Evolutionary conservation across 1,284 basidiomycete genomes (phyloP).

Genomic region (Puccinia novopanici): DNA sequence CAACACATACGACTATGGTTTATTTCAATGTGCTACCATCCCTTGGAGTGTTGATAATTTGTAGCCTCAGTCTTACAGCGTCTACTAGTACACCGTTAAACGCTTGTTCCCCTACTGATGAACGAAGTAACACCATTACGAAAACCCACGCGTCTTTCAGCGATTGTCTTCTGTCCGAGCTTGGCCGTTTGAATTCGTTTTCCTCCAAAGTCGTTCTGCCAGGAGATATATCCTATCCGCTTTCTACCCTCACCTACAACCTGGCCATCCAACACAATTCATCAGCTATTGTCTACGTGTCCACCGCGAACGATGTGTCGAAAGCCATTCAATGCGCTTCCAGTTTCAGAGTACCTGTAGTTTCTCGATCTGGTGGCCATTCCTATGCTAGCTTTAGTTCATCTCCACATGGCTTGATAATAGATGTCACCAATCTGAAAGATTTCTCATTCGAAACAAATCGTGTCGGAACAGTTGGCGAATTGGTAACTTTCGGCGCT

Average conservation of each 20-base stretch:
- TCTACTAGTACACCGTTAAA: neutral
- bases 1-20: neutral
- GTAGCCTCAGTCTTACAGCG: neutral
- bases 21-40: neutral
- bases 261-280: constrained; percentile 58
- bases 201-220: constrained; percentile 27
- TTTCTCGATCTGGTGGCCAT: constrained; percentile 59
- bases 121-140: neutral
- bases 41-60: neutral
- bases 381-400: constrained; percentile 57
- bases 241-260: constrained; percentile 58
- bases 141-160: neutral
- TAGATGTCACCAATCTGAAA: constrained; percentile 56
- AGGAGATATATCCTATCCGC: constrained; percentile 46
- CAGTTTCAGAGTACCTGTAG: constrained; percentile 53
- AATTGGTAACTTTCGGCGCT: constrained; percentile 55
- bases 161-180: neutral
- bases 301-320: constrained; percentile 53
- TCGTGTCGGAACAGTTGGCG: constrained; percentile 51
- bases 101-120: neutral
- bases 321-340: constrained; percentile 56
- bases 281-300: constrained; percentile 56
- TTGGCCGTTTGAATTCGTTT: neutral
- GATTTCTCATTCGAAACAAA: constrained; percentile 52
- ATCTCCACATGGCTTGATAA: constrained; percentile 56